Evolutionary conservation across 192 early-diverging fungal genomes (phyloP).

Genomic region (Pecoramyces ruminantium): DNA sequence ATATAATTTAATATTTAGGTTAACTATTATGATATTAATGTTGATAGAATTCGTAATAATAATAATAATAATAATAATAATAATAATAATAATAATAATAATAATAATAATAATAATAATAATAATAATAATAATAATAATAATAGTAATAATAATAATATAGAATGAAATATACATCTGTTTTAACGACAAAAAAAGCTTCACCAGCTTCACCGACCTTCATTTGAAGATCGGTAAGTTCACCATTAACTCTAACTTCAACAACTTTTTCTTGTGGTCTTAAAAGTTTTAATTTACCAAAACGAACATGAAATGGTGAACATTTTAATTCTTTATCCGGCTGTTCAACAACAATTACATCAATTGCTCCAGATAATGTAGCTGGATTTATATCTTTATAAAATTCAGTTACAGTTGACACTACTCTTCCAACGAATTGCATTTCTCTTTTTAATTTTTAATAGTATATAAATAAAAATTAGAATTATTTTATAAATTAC

Average conservation of each 20-base stretch:
- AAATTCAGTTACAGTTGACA: slow-evolving; percentile 70
- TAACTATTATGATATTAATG: too few species aligned
- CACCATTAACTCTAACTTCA: slow-evolving; percentile 69
- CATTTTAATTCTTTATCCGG: slow-evolving; percentile 65
- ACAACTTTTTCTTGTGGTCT: slow-evolving; percentile 85
- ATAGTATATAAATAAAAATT: too few species aligned
- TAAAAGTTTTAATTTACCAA: slow-evolving; percentile 85
- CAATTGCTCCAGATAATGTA: slow-evolving; percentile 93
- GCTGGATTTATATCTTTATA: slow-evolving; percentile 94
- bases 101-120: background rate
- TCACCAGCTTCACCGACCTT: slow-evolving; percentile 95
- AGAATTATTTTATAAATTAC: too few species aligned
- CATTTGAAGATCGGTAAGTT: slow-evolving; percentile 65
- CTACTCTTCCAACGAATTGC: slow-evolving; percentile 3
- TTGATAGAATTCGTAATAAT: too few species aligned
- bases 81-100: too few species aligned
- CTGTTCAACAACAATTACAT: slow-evolving; percentile 87
- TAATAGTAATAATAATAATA: too few species aligned
- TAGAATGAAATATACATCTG: slow-evolving; percentile 22
- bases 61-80: too few species aligned
- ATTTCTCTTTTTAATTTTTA: background rate
- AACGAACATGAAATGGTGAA: slow-evolving; percentile 96
- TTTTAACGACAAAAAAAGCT: slow-evolving; percentile 93
- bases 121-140: background rate
- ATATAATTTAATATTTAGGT: background rate